Percentiles rank a stretch among this genome's conserved stretches.
Evolutionary conservation across 805 yeast species (phyloP).

Genomic region (Millerozyma acaciae): DNA sequence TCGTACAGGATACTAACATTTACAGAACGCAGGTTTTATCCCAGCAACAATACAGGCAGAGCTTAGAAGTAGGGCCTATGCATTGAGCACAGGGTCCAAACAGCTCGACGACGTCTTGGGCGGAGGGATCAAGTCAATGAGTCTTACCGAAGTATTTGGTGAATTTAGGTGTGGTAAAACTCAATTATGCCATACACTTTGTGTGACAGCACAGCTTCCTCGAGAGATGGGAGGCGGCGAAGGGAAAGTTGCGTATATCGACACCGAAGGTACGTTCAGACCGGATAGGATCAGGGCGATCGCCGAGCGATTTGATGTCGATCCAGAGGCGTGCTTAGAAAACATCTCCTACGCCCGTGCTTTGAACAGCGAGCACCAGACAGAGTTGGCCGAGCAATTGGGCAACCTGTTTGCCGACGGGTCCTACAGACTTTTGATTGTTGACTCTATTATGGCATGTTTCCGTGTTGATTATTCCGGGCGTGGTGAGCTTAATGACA

Average conservation of each 20-base stretch:
- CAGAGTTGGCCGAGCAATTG: slow-evolving; percentile 12
- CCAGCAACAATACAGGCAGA: slow-evolving; percentile 14
- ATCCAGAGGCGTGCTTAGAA: slow-evolving; percentile 13
- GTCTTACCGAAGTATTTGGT: slow-evolving; percentile 16
- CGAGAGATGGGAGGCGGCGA: slow-evolving; percentile 15
- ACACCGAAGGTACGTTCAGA: slow-evolving; percentile 16
- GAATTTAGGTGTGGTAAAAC: slow-evolving; percentile 17
- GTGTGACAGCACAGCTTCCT: slow-evolving; percentile 15
- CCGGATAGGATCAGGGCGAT: slow-evolving; percentile 14
- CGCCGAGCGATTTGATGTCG: slow-evolving; percentile 14
- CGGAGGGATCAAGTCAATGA: slow-evolving; percentile 15
- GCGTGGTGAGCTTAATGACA: slow-evolving; percentile 15
- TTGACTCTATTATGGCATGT: slow-evolving; percentile 15
- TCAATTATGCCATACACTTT: slow-evolving; percentile 15
- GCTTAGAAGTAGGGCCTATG: slow-evolving; percentile 9
- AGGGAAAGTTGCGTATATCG: slow-evolving; percentile 15
- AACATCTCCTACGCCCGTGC: slow-evolving; percentile 16
- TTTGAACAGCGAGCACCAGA: slow-evolving; percentile 14
- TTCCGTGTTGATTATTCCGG: slow-evolving; percentile 15
- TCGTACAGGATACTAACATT: slow-evolving; percentile 3
- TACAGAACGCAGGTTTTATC: slow-evolving; percentile 11
- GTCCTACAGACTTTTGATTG: slow-evolving; percentile 10
- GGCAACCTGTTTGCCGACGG: slow-evolving; percentile 14
- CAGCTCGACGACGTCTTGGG: slow-evolving; percentile 15
- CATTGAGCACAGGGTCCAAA: slow-evolving; percentile 12